Conservation (phyloP, 306 rosid genomes). For the Geum urbanum region DNA sequence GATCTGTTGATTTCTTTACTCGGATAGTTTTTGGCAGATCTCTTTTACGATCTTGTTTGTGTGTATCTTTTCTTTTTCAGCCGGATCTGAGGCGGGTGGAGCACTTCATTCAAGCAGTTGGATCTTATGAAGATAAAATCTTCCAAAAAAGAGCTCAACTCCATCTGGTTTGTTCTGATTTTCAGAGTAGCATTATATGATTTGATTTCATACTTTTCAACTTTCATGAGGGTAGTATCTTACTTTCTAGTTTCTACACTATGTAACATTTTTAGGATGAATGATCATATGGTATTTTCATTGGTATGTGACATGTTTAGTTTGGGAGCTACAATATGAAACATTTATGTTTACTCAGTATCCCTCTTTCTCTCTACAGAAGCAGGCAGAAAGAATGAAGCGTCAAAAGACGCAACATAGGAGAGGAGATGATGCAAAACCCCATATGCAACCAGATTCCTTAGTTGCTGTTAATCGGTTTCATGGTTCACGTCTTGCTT, state of each 20-base stretch:
- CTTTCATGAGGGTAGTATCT: background rate
- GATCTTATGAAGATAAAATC: slow-evolving; percentile 79
- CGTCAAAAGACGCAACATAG: slow-evolving; percentile 70
- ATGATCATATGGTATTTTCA: background rate
- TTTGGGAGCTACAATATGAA: background rate
- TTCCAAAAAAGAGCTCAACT: slow-evolving; percentile 85
- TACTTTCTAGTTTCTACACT: too few species aligned
- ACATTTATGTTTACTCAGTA: background rate
- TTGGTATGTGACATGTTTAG: background rate
- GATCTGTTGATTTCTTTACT: background rate
- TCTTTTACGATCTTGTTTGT: background rate
- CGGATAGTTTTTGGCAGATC: background rate
- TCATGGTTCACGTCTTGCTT: slow-evolving; percentile 94
- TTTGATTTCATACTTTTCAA: background rate
- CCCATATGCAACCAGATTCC: slow-evolving; percentile 68
- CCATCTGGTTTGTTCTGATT: slow-evolving; percentile 61
- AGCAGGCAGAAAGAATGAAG: slow-evolving; percentile 79
- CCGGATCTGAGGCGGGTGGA: slow-evolving; percentile 73
- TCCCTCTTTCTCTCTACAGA: slow-evolving; percentile 33
- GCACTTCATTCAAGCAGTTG: slow-evolving; percentile 91
- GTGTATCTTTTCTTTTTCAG: slow-evolving; percentile 34
- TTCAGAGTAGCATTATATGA: too few species aligned
- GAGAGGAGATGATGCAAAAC: slow-evolving; percentile 79
- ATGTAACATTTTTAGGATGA: background rate
- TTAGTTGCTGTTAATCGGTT: slow-evolving; percentile 69